Conservation (phyloP, 2,329 filamentous ascomycete species). For the Lecanicillium sp. region DNA sequence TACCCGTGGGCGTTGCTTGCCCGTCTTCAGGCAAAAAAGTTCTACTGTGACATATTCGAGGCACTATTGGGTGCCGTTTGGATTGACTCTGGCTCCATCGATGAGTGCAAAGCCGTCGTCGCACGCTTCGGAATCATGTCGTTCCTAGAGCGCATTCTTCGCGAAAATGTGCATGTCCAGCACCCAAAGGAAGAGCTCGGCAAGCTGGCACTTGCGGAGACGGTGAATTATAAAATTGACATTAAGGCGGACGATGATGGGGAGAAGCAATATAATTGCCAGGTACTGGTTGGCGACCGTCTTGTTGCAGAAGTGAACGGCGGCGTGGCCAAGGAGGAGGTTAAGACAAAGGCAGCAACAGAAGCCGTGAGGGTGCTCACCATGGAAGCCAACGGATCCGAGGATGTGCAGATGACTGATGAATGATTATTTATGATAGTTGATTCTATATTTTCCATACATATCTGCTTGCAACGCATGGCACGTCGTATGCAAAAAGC, state of each 20-base stretch:
- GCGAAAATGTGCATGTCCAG: constrained; percentile 46
- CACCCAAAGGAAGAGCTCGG: constrained; percentile 66
- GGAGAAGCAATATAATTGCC: constrained; percentile 32
- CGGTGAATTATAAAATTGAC: constrained; percentile 45
- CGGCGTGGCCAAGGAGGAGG: constrained; percentile 43
- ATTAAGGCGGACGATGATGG: constrained; percentile 12
- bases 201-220: constrained; percentile 41
- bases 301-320: constrained; percentile 36
- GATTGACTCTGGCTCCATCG: constrained; percentile 64
- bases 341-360: constrained; percentile 48
- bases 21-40: constrained; percentile 61
- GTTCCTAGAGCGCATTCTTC: constrained; percentile 55
- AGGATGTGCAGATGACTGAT: background rate
- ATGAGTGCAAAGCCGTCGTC: constrained; percentile 52
- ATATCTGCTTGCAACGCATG: too few species aligned
- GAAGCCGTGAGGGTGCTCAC: constrained; percentile 33
- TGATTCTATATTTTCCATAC: background rate
- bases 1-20: constrained; percentile 76
- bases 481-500: too few species aligned
- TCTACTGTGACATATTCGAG: constrained; percentile 79
- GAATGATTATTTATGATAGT: background rate
- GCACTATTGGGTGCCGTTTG: constrained; percentile 74
- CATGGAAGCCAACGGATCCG: constrained; percentile 3
- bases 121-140: constrained; percentile 56
- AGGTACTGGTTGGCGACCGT: constrained; percentile 39